Percentiles rank a stretch among this genome's conserved stretches.
These are phyloP conservation scores for Alternaria incomplexa DNA, from an alignment of 2,329 filamentous ascomycete species.

Conservation along the genomic window DNA sequence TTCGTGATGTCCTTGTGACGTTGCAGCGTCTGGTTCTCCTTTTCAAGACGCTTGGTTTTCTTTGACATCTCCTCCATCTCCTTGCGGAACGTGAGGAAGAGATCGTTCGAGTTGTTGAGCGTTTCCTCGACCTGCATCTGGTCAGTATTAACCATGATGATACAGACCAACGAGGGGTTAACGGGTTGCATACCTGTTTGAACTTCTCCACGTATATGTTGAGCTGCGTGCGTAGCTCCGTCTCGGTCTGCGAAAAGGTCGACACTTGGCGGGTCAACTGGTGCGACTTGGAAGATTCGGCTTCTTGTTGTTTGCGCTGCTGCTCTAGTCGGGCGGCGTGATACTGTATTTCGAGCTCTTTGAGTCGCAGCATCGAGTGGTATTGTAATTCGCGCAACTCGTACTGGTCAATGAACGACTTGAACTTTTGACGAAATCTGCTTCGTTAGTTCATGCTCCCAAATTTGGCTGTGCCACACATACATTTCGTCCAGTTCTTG, in stretches of 20 bases:
- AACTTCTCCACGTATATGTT: constrained; percentile 99
- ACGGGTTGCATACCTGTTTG: constrained; percentile 77
- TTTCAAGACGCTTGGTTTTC: constrained; percentile 95
- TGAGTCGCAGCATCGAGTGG: constrained; percentile 87
- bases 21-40: constrained; percentile 90
- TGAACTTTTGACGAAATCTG: constrained; percentile 77
- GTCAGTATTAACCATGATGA: constrained; percentile 55
- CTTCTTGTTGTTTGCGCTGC: constrained; percentile 86
- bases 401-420: constrained; percentile 95
- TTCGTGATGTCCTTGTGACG: constrained; percentile 93
- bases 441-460: constrained; percentile 6
- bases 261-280: constrained; percentile 90
- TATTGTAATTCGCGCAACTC: constrained; percentile 95
- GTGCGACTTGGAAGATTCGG: constrained; percentile 78
- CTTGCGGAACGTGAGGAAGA: constrained; percentile 95
- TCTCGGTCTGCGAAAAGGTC: constrained; percentile 94
- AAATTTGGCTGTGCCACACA: constrained; percentile 41
- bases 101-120: constrained; percentile 95
- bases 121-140: constrained; percentile 91
- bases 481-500: constrained; percentile 90
- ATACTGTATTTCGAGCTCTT: constrained; percentile 94
- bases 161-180: constrained; percentile 29
- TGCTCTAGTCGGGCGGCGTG: constrained; percentile 88
- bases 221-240: constrained; percentile 89
- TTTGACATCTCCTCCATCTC: constrained; percentile 99